Base-by-base conservation (phyloP, 176 grass and related monocot species). In the Guadua angustifolia region DNA sequence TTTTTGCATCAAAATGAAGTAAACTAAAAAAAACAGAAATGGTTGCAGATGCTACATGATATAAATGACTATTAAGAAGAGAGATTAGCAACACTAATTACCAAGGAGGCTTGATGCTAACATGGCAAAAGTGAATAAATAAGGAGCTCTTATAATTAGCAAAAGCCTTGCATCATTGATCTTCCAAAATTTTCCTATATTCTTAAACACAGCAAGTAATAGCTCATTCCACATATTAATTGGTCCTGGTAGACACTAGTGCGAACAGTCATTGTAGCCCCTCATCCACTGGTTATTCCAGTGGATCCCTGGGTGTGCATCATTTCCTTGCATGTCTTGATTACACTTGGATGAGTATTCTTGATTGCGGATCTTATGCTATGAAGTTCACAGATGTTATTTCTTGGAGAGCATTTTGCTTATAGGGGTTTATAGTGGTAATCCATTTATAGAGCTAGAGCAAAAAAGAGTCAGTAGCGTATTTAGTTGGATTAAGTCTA, bases 271-370 rank as follows among this genome's bases (percentile, higher is more conserved):
- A 88, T 71, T 91, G 6, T 84, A 88, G 65, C 81, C 70, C 63
- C 52, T 85, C 76, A 88, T 84, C 81, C 89, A 91, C 71, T 88
- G 55, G 56, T 91, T 84, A 69, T 87, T 80, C 81, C 85, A 91
- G 25, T 91, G 81, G 32, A 86, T 57, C 42, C 83, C 79, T 69
- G 90, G 83, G 69, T 92, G 83, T 64, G 67, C 90, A 92, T 86
- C 86, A 58, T 79, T 86, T 50, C 86, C 82, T 79, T n/a, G n/a
- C n/a, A n/a, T n/a, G n/a, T n/a, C n/a, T n/a, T n/a, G n/a, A n/a
- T n/a, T n/a, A n/a, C n/a, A n/a, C n/a, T n/a, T n/a, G n/a, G n/a
- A n/a, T n/a, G n/a, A n/a, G n/a, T n/a, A n/a, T n/a, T n/a, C n/a
- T n/a, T n/a, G n/a, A n/a, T n/a, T n/a, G n/a, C n/a, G n/a, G n/a